Evolutionary conservation across 2,329 filamentous ascomycete species (phyloP), one percentile per base, ranked within the genome.

Genomic region (Beauveria sp.): DNA sequence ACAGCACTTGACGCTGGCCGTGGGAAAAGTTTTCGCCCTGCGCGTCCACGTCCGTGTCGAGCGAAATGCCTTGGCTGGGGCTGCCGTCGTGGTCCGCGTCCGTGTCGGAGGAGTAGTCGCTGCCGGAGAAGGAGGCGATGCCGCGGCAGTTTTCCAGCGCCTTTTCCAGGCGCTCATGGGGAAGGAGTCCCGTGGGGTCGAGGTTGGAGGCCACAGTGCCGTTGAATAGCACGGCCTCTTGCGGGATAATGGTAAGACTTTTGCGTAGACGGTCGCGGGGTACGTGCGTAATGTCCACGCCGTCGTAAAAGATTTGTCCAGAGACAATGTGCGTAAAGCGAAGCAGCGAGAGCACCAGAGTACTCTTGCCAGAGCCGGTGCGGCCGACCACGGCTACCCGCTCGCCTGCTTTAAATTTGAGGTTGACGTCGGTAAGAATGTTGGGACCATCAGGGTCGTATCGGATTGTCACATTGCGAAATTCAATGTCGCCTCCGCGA

Each of bases 351-450:
- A 85, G 71, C 0, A 84, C 77, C 7, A 83, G 67, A 0, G 91
- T 96, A 55, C 87, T 91, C 73, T 96, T 96, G 3, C 91, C 91
- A 5, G 88, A 91, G 0, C 89, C 87, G 0, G 91, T 96, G 10
- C 91, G 84, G 2, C 91, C 91, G 12, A 92, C 88, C 22, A 96
- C 80, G 0, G 90, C 91, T 1, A 90, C 90, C 55, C 88, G 87
- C 59, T 89, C 88, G 1, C 91, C 90, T 0, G 87, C 88, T 14
- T 74, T 76, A 63, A 83, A 80, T 40, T 75, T 76, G 50, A 83
- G 73, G 63, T 76, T 81, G 57, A 84, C 71, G 40, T 80, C 70
- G 26, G 78, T 79, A 20, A 84, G 72, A 47, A 84, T 79, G 59
- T 81, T 75, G 52, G 75, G 73, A 20, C 79, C 72, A 61, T 80